These are phyloP conservation scores for Mycena maculata DNA, from an alignment of 768 basidiomycete genomes.

Conservation along the genomic window DNA sequence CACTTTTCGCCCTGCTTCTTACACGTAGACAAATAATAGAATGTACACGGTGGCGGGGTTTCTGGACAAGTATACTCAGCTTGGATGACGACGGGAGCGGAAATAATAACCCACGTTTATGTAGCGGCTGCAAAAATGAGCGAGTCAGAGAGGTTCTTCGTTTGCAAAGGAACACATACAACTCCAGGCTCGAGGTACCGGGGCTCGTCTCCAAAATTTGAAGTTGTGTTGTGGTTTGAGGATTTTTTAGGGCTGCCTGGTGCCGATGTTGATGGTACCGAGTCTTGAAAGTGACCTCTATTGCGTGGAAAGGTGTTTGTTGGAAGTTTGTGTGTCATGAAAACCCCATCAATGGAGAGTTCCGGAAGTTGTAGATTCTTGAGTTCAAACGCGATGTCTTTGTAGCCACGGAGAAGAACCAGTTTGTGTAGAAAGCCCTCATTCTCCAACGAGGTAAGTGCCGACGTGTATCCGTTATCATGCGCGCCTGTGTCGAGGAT, in stretches of 20 bases:
- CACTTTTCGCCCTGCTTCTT: conserved; percentile 50
- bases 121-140: conserved; percentile 17
- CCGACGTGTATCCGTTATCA: conserved; percentile 62
- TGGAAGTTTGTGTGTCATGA: conserved; percentile 53
- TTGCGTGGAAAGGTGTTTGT: conserved; percentile 22
- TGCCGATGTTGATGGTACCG: background rate
- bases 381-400: conserved; percentile 55
- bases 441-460: conserved; percentile 55
- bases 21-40: conserved; percentile 51
- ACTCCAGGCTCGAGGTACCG: conserved; percentile 24
- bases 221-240: background rate
- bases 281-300: conserved; percentile 10
- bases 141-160: background rate
- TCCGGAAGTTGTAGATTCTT: conserved; percentile 50
- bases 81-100: background rate
- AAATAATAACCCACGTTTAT: conserved; percentile 31
- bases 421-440: conserved; percentile 57
- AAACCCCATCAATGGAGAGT: conserved; percentile 52
- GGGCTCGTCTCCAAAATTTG: conserved; percentile 3
- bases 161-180: background rate
- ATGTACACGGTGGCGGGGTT: conserved; percentile 56
- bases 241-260: conserved; percentile 17
- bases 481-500: conserved; percentile 52
- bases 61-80: conserved; percentile 22
- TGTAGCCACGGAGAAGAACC: conserved; percentile 59